Base-by-base conservation (phyloP, 208 protist species). In the Trypanosoma caninum region DNA sequence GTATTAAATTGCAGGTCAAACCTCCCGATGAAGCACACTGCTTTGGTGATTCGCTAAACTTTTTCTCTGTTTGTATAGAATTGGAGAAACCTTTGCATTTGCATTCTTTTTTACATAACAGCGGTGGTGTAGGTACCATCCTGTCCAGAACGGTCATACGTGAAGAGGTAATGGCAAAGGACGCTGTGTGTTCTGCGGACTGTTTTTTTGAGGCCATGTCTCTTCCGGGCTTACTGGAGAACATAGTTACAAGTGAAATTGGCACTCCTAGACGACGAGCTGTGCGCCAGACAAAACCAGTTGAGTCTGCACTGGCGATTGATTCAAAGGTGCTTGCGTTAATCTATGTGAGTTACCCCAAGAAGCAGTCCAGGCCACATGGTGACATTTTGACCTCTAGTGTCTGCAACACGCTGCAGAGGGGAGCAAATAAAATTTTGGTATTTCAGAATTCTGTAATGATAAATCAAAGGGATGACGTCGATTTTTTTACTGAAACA, bases 21-120 rank as follows among this genome's bases (percentile, higher is more conserved):
- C 56, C 70, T 13, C 77, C 79, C 1, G 38, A 54, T 7, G 78
- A 91, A 23, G 42, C 67, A 13, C 85, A 92, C 58, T 88, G 80
- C 59, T 92, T 92, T 48, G 76, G 74, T 22, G 85, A 89, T 65
- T 58, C 76, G 9, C 47, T 76, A 5, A 71, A 67, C 42, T 87
- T 78, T 63, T 63, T 81, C 35, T 82, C 69, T 25, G 47, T 92
- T 16, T 33, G 77, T 11, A 69, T 92, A 6, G 82, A 87, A 18
- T 55, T 84, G 45, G 74, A 82, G 28, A 53, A 75, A 47, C 55
- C 72, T 18, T 38, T 76, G 48, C 38, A 42, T 30, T 16, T 34
- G n/a, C n/a, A n/a, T n/a, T n/a, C n/a, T n/a, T n/a, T n/a, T 33
- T 34, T 27, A 18, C 30, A 41, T 13, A 34, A 27, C 23, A n/a